These are phyloP conservation scores for Xylaria arbuscula DNA, from an alignment of 2,329 filamentous ascomycete genomes.

Conservation along the genomic window DNA sequence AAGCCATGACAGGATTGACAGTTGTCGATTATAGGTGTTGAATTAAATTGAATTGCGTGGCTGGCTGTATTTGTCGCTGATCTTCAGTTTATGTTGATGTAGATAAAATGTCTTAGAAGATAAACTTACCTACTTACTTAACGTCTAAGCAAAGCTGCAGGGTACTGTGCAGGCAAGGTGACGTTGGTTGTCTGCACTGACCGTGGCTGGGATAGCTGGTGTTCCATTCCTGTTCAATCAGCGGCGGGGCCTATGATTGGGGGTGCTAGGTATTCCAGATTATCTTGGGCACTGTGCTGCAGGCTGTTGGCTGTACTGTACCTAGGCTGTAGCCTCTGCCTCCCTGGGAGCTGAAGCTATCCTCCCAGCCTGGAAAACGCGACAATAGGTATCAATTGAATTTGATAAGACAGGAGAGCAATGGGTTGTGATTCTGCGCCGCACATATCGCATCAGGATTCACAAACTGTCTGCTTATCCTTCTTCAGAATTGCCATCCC, in stretches of 20 bases:
- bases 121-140: no score
- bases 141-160: neutral
- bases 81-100: neutral
- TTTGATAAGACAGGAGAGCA: constrained; percentile 22
- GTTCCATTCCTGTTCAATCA: constrained; percentile 5
- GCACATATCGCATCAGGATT: neutral
- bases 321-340: constrained; percentile 7
- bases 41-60: neutral
- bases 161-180: neutral
- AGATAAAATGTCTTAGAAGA: constrained; percentile 2
- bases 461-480: neutral
- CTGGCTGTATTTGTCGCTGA: neutral
- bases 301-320: neutral
- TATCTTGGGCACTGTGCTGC: neutral
- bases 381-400: constrained; percentile 32
- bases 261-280: neutral
- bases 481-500: neutral
- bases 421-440: neutral
- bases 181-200: constrained; percentile 14
- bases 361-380: constrained; percentile 9
- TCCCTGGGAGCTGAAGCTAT: constrained; percentile 28
- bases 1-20: constrained; percentile 64
- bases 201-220: constrained; percentile 11
- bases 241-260: constrained; percentile 27
- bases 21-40: neutral